These are phyloP conservation scores for Psilocybe subaeruginosa DNA, from an alignment of 768 basidiomycete genomes.

Conservation along the genomic window DNA sequence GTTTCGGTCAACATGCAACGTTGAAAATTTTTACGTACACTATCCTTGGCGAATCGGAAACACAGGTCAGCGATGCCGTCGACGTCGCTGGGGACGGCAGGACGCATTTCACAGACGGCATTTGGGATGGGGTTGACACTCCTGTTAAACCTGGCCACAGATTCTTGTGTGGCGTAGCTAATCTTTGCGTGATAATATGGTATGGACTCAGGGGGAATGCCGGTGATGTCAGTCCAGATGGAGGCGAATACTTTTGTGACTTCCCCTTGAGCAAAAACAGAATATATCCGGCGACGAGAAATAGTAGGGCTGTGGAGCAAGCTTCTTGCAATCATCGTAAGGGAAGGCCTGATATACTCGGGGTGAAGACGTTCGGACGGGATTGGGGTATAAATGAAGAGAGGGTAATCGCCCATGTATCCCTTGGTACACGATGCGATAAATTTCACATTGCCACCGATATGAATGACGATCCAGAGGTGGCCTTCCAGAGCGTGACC, in stretches of 20 bases:
- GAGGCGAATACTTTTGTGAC: conserved; percentile 49
- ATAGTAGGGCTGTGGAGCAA: conserved; percentile 37
- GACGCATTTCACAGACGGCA: conserved; percentile 40
- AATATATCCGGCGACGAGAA: conserved; percentile 46
- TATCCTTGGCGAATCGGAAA: conserved; percentile 56
- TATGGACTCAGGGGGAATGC: conserved; percentile 31
- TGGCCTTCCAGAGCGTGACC: conserved; percentile 18
- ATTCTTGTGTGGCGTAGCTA: conserved; percentile 52
- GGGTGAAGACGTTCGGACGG: conserved; percentile 39
- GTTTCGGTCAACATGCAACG: background rate
- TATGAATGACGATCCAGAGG: conserved; percentile 37
- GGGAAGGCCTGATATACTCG: conserved; percentile 39
- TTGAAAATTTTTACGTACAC: conserved; percentile 42
- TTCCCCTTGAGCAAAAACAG: conserved; percentile 60
- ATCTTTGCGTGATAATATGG: conserved; percentile 69
- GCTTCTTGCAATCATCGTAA: conserved; percentile 43
- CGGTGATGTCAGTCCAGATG: conserved; percentile 51
- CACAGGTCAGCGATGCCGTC: conserved; percentile 49
- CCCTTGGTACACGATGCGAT: conserved; percentile 64
- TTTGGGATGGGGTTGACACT: conserved; percentile 12
- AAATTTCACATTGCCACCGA: conserved; percentile 40
- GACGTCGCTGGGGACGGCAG: conserved; percentile 42
- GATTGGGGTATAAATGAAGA: conserved; percentile 61
- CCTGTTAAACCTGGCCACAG: conserved; percentile 30
- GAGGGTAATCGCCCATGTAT: conserved; percentile 59